Base-by-base conservation (phyloP, 106 monocot genomes). In the Agapanthus africanus region DNA sequence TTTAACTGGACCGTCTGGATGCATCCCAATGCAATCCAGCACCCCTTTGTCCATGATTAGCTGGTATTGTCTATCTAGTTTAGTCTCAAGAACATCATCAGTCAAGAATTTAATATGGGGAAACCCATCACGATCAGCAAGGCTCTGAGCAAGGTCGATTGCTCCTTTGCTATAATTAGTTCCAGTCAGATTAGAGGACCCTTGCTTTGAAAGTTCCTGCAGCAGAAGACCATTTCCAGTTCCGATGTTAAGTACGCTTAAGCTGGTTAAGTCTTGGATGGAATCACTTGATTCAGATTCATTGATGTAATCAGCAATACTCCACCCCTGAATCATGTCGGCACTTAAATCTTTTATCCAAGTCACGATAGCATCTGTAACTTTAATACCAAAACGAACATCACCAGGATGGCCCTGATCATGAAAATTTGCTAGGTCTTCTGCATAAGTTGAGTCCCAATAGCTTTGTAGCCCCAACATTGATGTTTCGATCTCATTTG, bases 121-220 rank as follows among this genome's bases (percentile, higher is more conserved):
- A 72, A 78, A 87, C n/a, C 84, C 93, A 78, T 78, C 77, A 78
- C 80, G 90, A 70, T 31, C 72, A 71, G 93, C 90, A 77, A 90
- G 82, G 41, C 72, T 90, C 27, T 71, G 73, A 19, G 93, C 89
- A 72, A 90, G 82, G 28, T 90, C 82, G 71, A 87, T 80, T 57
- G 84, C 93, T 40, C 76, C 84, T 80, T 84, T 79, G 69, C 90
- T 87, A 75, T 90, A 90, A 80, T 93, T 90, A 69, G 71, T 90
- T 80, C 93, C 93, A 46, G 84, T 84, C 70, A 93, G 73, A 82
- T 93, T 80, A 51, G 79, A 73, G 51, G 90, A 93, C 93, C 93
- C 93, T 70, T 87, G 86, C 76, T 90, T 93, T 67, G 87, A 83
- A 68, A 93, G 78, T 72, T 90, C 84, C 31, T 90, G 93, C 47